phyloP scores from a whole-genome alignment of 331 rosid genomes.

The Dryas integrifolia region DNA sequence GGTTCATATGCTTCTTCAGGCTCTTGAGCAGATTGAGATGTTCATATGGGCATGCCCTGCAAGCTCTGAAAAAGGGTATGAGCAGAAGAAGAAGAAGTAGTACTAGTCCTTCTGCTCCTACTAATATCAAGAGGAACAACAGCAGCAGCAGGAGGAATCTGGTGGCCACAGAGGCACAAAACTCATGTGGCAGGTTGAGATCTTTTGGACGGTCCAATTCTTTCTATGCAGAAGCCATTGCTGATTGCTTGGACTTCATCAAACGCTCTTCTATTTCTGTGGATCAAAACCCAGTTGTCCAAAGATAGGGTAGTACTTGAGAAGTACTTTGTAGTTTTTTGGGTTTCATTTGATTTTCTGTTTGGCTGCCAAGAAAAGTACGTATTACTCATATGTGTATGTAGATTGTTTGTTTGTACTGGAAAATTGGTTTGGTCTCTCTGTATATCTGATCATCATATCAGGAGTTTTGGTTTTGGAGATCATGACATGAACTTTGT shows the following conservation, averaged over 20 bases:
- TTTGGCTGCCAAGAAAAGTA: not conserved
- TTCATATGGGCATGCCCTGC: constrained; percentile 40
- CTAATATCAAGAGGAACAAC: constrained; percentile 31
- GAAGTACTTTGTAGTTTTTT: not conserved
- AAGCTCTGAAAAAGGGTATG: constrained; percentile 35
- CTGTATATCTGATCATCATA: not conserved
- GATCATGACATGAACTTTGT: not conserved
- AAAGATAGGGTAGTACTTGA: not conserved
- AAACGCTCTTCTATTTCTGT: constrained; percentile 61
- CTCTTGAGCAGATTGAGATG: constrained; percentile 39
- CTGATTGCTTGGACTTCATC: constrained; percentile 91
- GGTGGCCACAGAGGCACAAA: constrained; percentile 17
- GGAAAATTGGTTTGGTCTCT: not conserved
- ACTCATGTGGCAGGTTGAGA: constrained; percentile 26
- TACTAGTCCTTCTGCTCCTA: not conserved
- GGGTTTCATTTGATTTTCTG: not conserved
- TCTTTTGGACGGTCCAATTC: constrained; percentile 66
- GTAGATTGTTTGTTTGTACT: not conserved
- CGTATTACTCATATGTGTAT: not conserved
- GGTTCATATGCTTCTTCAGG: constrained; percentile 44
- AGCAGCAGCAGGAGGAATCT: constrained; percentile 36
- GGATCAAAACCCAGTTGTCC: constrained; percentile 32
- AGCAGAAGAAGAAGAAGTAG: constrained; percentile 20
- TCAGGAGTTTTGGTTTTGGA: not conserved
- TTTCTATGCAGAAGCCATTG: constrained; percentile 91